Percentiles rank a stretch among this genome's conserved stretches.
These are phyloP conservation scores for Chalciporus sp. DNA, from an alignment of 1,284 basidiomycete genomes.

Conservation along the genomic window DNA sequence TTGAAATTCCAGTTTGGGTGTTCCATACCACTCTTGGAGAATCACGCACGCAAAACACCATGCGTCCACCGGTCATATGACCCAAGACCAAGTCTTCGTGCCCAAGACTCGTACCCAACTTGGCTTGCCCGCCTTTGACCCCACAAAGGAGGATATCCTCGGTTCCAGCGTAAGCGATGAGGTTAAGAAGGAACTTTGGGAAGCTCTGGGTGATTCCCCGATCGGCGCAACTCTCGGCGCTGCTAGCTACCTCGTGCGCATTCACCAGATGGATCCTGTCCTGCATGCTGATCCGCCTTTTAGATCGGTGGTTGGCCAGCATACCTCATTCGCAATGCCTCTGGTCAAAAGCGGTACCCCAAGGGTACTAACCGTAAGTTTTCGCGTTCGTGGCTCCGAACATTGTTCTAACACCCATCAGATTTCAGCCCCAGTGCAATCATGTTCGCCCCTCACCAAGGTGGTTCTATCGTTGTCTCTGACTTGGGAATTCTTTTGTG, in stretches of 20 bases:
- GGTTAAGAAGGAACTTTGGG: conserved; percentile 79
- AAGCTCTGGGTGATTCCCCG: conserved; percentile 93
- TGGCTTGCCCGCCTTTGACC: conserved; percentile 65
- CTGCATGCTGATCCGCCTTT: conserved; percentile 5
- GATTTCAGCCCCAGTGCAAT: conserved; percentile 83
- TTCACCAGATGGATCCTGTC: background rate
- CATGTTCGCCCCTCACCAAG: conserved; percentile 89
- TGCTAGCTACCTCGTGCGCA: conserved; percentile 70
- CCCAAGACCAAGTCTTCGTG: conserved; percentile 96
- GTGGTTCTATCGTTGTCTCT: conserved; percentile 79
- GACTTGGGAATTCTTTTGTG: conserved; percentile 84
- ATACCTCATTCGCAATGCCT: conserved; percentile 86
- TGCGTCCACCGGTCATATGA: conserved; percentile 93
- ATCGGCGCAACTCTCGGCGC: conserved; percentile 73
- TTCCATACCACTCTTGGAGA: conserved; percentile 98
- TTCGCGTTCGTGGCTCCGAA: conserved; percentile 1
- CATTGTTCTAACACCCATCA: conserved; percentile 30
- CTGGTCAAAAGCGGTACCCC: conserved; percentile 89
- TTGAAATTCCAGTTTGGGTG: conserved; percentile 68
- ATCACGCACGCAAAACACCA: conserved; percentile 98
- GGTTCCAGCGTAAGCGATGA: conserved; percentile 73
- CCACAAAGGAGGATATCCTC: conserved; percentile 66
- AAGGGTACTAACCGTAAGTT: conserved; percentile 78
- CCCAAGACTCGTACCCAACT: conserved; percentile 84
- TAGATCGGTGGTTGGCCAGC: conserved; percentile 85